Percentiles rank a stretch among this genome's conserved stretches.
phyloP scores from a whole-genome alignment of 768 basidiomycete genomes.

The Psilocybe tampanensis region DNA sequence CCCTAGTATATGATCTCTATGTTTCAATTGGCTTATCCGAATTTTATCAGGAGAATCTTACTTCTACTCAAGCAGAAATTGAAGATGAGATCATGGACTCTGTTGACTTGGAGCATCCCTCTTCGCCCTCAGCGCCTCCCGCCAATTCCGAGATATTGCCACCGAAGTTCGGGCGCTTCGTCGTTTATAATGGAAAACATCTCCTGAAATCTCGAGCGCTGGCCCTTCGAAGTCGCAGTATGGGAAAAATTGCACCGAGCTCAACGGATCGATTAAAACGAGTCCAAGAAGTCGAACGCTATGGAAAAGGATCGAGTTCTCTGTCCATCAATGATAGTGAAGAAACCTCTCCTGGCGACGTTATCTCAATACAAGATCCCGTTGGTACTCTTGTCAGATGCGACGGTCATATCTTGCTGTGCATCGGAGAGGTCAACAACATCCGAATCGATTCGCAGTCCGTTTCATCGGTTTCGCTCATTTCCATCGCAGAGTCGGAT shows the following conservation, averaged over 20 bases:
- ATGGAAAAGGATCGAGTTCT: not conserved
- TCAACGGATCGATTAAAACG: not conserved
- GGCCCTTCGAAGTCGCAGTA: not conserved
- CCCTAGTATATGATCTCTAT: too few relatives aligned
- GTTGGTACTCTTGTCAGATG: not conserved
- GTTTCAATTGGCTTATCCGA: too few relatives aligned
- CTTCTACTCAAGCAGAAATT: not conserved
- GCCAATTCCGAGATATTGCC: not conserved
- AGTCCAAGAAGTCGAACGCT: not conserved
- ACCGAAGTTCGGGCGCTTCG: not conserved
- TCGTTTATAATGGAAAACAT: not conserved
- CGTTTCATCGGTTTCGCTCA: constrained; percentile 10
- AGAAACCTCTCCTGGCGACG: not conserved
- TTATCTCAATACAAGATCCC: not conserved
- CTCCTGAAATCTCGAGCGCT: not conserved
- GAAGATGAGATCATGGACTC: not conserved
- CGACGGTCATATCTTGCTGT: not conserved
- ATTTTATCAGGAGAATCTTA: not conserved
- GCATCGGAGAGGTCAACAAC: constrained; percentile 18
- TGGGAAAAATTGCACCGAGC: not conserved
- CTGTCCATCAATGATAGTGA: not conserved
- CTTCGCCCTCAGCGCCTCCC: not conserved
- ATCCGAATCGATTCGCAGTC: constrained; percentile 7
- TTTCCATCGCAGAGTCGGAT: constrained; percentile 13
- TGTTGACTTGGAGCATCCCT: too few relatives aligned